These are phyloP conservation scores for Vaccinium darrowii DNA, from an alignment of 148 eudicot genomes.

Conservation along the genomic window DNA sequence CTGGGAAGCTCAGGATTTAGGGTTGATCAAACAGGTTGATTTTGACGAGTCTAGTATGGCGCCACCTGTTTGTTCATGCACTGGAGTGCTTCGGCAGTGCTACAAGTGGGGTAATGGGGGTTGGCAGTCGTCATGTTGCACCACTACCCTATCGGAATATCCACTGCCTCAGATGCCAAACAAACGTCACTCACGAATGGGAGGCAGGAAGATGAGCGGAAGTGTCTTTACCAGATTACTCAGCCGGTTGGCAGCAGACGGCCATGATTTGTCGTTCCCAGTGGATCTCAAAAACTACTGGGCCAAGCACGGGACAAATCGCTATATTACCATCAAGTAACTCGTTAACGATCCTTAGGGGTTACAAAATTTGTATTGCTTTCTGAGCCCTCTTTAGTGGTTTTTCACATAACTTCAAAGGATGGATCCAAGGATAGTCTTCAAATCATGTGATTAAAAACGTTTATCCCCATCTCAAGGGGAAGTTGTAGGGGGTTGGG, in stretches of 20 bases:
- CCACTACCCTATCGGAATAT: constrained; percentile 52
- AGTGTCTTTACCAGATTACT: constrained; percentile 72
- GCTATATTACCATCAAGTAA: constrained; percentile 75
- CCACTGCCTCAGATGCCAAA: constrained; percentile 72
- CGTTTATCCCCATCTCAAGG: background rate
- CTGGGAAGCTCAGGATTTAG: constrained; percentile 51
- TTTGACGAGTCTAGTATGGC: constrained; percentile 65
- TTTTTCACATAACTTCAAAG: background rate
- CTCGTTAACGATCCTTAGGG: background rate
- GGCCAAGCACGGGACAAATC: constrained; percentile 94
- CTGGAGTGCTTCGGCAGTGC: constrained; percentile 58
- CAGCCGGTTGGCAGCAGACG: constrained; percentile 54
- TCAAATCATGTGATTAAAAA: background rate
- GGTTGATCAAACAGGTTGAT: constrained; percentile 41
- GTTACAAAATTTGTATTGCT: background rate
- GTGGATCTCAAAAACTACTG: constrained; percentile 70
- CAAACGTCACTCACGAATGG: constrained; percentile 58
- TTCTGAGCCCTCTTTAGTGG: background rate
- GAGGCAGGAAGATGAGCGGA: constrained; percentile 84
- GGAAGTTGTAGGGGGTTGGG: background rate
- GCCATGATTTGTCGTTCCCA: constrained; percentile 60
- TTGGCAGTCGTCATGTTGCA: constrained; percentile 93
- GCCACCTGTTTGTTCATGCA: constrained; percentile 73
- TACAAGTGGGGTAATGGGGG: constrained; percentile 91
- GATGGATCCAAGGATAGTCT: constrained; percentile 5